These are phyloP conservation scores for Carex parvula DNA, from an alignment of 176 grass and related monocot genomes.

Conservation along the genomic window DNA sequence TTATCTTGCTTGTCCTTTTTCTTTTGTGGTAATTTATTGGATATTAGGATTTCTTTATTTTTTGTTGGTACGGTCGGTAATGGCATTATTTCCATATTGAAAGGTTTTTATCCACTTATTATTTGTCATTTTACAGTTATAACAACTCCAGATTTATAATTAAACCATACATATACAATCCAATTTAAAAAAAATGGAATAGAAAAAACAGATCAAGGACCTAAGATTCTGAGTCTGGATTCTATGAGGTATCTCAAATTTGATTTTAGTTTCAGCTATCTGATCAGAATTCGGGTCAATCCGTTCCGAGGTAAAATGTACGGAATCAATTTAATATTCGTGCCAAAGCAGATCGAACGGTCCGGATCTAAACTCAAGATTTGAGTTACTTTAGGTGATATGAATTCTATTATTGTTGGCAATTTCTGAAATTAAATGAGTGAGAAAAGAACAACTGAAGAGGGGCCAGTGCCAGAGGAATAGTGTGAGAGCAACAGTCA, in stretches of 20 bases:
- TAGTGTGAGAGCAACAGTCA: constrained; percentile 12
- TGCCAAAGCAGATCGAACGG: too few species aligned
- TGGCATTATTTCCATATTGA: neutral
- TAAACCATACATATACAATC: neutral
- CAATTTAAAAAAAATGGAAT: neutral
- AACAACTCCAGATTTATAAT: neutral
- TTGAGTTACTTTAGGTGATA: too few species aligned
- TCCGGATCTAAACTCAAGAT: too few species aligned
- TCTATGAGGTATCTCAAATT: too few species aligned
- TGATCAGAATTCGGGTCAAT: too few species aligned
- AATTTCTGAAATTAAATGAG: neutral
- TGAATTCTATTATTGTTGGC: too few species aligned
- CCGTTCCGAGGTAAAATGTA: too few species aligned
- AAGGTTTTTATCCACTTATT: neutral
- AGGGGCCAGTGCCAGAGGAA: neutral
- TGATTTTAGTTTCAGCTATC: too few species aligned
- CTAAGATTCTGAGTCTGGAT: neutral
- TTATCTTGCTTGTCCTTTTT: neutral
- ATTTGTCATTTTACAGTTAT: neutral
- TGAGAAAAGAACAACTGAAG: neutral
- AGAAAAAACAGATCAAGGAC: neutral
- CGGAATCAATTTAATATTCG: too few species aligned
- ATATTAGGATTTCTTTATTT: neutral
- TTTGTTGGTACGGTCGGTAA: neutral
- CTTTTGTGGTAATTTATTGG: neutral